phyloP scores from a whole-genome alignment of 139 green algal genomes.

The Chlamydomonas sp. region DNA sequence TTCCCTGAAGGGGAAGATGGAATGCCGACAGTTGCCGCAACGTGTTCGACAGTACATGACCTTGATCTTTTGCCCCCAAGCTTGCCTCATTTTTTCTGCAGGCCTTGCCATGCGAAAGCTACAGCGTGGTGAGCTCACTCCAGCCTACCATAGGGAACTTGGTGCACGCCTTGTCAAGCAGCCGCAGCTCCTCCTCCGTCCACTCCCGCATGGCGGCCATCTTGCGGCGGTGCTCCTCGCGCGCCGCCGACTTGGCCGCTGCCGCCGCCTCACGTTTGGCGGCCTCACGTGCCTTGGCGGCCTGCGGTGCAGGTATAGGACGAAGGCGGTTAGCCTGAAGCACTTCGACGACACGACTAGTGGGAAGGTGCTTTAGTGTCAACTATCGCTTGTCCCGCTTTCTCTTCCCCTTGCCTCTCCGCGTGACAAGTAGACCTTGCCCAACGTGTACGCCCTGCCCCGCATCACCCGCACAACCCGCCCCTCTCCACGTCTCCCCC shows the following conservation, averaged over 20 bases:
- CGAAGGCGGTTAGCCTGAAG: background rate
- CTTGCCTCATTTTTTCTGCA: background rate
- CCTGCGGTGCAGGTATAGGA: background rate
- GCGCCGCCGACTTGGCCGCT: constrained; percentile 41
- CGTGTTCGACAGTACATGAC: too few species aligned
- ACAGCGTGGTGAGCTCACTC: too few species aligned
- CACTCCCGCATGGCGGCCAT: constrained; percentile 72
- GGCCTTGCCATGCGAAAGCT: background rate
- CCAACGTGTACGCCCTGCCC: background rate
- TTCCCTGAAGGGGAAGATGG: constrained; percentile 59
- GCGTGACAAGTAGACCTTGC: background rate
- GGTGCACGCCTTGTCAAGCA: constrained; percentile 92
- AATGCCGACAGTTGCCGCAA: background rate
- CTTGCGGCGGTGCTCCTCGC: constrained; percentile 48
- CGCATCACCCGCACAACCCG: background rate
- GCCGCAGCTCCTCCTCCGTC: constrained; percentile 87
- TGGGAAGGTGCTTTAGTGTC: background rate
- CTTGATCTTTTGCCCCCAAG: background rate
- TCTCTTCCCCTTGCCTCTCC: background rate
- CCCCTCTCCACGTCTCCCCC: too few species aligned
- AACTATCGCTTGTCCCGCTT: background rate
- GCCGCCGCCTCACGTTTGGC: constrained; percentile 13
- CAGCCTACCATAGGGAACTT: constrained; percentile 85
- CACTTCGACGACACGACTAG: background rate
- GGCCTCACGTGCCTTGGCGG: constrained; percentile 6